phyloP scores from a whole-genome alignment of 2,329 filamentous ascomycete genomes.

The Juglanconis sp. region DNA sequence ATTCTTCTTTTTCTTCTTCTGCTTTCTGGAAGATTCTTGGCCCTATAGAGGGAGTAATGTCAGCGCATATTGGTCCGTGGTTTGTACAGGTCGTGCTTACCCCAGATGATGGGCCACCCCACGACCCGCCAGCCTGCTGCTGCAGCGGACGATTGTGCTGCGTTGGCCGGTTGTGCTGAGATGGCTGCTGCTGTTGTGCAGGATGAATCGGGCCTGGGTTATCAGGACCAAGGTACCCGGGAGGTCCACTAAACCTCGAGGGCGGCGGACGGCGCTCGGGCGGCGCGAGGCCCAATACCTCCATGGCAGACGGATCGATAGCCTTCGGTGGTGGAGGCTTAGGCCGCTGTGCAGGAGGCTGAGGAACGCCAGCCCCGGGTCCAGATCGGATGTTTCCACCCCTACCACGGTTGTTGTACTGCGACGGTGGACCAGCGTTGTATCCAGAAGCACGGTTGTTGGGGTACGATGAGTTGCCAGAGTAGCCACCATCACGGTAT shows the following conservation, averaged over 20 bases:
- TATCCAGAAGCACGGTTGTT: neutral
- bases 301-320: constrained; percentile 50
- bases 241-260: constrained; percentile 2
- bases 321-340: constrained; percentile 25
- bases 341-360: neutral
- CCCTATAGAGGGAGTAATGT: neutral
- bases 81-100: neutral
- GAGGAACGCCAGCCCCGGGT: constrained; percentile 17
- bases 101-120: neutral
- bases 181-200: constrained; percentile 1
- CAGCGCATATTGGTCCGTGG: neutral
- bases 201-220: neutral
- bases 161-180: constrained; percentile 3
- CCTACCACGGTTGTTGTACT: neutral
- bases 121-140: neutral
- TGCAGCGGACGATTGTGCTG: neutral
- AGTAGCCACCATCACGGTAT: neutral
- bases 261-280: constrained; percentile 39
- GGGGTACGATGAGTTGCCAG: neutral
- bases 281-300: constrained; percentile 46
- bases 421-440: neutral
- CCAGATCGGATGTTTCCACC: constrained; percentile 1
- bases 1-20: constrained; percentile 22
- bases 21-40: neutral
- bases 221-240: neutral